Base-by-base conservation (phyloP, 2,329 filamentous ascomycete species). In the Alternaria burnsii region DNA sequence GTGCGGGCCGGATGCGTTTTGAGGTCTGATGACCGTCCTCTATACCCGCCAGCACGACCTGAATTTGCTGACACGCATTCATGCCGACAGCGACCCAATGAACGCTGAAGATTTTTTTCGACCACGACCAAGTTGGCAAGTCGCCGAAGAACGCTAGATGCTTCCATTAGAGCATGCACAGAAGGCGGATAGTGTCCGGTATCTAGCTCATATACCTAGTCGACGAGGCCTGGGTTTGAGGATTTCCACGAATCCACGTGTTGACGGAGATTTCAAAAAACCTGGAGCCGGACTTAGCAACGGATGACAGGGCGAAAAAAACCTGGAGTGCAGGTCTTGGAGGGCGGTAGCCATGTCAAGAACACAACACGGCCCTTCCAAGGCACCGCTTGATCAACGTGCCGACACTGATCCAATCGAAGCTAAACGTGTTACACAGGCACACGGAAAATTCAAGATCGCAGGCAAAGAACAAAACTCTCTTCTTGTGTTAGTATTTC, bases 11-110 rank as follows among this genome's bases (percentile, higher is more conserved):
- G 55, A 20, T 26, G 48, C 48, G 40, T 54, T 63, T 26, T 61
- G n/a, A 26, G 53, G 40, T 57, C 61, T 58, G 51, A 47, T 63
- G 61, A 61, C 61, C 44, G 36, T 34, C 20, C 24, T 42, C 40
- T 26, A 52, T 10, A 11, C 20, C n/a, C 40, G 20, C 44, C 18
- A 28, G 24, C 12, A 14, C 20, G 34, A 18, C 46, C 38, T 48
- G 38, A 26, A n/a, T 18, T 50, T 32, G 30, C 24, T 47, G 40
- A 40, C 46, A 24, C 22, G 32, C 14, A 26, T 61, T 14, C 2
- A 3, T 57, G 20, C 61, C 61, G 61, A 63, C 61, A 47, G 41
- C 46, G 58, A 56, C 10, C 61, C 61, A 63, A 63, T 63, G 7
- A 46, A 42, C 8, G 48, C 8, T 26, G 26, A 42, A 24, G 32